Base-by-base conservation (phyloP, 768 basidiomycete genomes). In the Leccinum pellstonianum region DNA sequence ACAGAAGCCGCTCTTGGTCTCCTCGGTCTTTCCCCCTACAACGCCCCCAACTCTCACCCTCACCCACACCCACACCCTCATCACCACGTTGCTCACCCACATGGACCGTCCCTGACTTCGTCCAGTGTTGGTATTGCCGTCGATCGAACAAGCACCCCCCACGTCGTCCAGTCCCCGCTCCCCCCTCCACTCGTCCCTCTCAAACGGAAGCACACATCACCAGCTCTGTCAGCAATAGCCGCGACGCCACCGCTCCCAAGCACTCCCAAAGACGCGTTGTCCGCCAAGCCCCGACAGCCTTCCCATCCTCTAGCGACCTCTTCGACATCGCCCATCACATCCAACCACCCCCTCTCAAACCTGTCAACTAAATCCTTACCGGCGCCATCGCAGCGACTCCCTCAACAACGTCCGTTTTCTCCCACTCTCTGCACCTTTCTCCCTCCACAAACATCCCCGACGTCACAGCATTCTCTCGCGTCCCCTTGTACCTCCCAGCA, bases 1-100 rank as follows among this genome's bases (percentile, higher is more conserved):
- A 77, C 79, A 67, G 83, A 85, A 72, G 83, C 83, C 57, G 82
- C 81, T 43, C 80, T 85, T 58, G 83, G 82, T 69, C 75, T 85
- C 27, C 79, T 85, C 60, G 79, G 80, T 67, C 80, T 84, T 52
- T 80, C 77, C 47, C 73, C 76, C 52, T 68, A 71, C 57, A 73
- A 73, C 59, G 67, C 76, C 53, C 70, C 64, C 64, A 70, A 57
- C 53, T 65, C 69, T 48, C 63, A 70, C 61, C 65, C 62, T 14
- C 66, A 70, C 33, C 70, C 62, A 1, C 67, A 69, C 62, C 67
- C 61, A 29, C 69, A 66, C 56, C 41, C 61, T 56, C 65, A 62
- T 50, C 65, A 65, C 56, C 66, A 71, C 65, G 67, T 69, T 67
- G 55, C 48, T 47, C 59, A 64, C 35, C 3, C 67, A 52, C 70